Base-by-base conservation (phyloP, 192 early-diverging fungal species). In the Pilaira anomala region DNA sequence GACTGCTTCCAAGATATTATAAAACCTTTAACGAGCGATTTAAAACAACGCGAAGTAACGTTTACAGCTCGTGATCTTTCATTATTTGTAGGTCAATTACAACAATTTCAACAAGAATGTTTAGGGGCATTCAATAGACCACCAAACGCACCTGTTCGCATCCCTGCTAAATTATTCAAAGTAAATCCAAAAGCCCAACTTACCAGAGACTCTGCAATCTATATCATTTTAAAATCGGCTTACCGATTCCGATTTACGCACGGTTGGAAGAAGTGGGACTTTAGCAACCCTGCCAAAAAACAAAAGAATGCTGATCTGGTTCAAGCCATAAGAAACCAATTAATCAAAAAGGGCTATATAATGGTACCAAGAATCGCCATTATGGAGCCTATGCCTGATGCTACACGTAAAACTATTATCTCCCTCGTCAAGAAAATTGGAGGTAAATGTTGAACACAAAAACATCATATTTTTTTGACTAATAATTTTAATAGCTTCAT, bases 31-130 rank as follows among this genome's bases (percentile, higher is more conserved):
- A 39, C 73, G 40, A 58, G 57, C 28, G 83, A 80, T 44, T 60
- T 84, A 7, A 56, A 52, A 22, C 61, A 50, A 46, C 41, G 12
- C 59, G 74, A 66, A 16, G 40, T 54, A 61, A 58, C 16, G 14
- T 63, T 63, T 48, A 67, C 74, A n/a, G 71, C 76, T 24, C 59
- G 69, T 19, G 76, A 80, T 3, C 69, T 84, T 22, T 72, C 83
- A 8, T 40, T 63, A 6, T 71, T 82, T 24, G 60, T 73, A 14
- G 71, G 76, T 28, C 64, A 70, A 18, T 44, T 85, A 49, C 78
- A 80, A 36, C 75, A 82, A 48, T 80, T 82, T 53, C 83, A 85
- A 66, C 73, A 85, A 51, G 75, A 80, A 13, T 63, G 52, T 51
- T 63, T 85, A 9, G 83, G 80, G 3, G 36, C 69, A 28, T 55